Evolutionary conservation across 176 grass and related monocot species (phyloP), one percentile per base, ranked within the genome.

Genomic region (Secale cereale): DNA sequence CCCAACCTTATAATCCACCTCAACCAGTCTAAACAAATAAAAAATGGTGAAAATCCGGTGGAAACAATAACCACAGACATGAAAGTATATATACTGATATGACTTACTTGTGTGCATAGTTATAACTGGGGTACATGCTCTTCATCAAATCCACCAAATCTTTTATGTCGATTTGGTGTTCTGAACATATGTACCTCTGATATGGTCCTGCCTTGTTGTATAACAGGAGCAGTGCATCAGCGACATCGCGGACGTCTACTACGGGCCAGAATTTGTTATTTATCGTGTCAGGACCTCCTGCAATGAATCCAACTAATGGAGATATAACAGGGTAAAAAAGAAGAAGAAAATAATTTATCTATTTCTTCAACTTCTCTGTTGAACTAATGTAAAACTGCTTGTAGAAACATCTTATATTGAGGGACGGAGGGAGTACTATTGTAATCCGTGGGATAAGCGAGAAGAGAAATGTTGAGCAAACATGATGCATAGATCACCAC

Each of bases 231-330:
- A 91, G 41, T 61, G 89, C 89, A 70, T 87, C 81, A 76, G 78
- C 84, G 7, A 91, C 89, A 16, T 94, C 89, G 3, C 89, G 81
- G 20, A 83, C 89, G 79, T 91, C 92, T 43, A 91, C 89, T 65
- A 91, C 23, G 50, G 75, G 67, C 17, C 30, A 69, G 22, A 70
- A 43, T 25, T 68, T 46, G 82, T 94, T 87, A 23, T 87, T 84
- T 66, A 87, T 63, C 20, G n/a, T 48, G 30, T 26, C 50, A 74
- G 80, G 85, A 62, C 68, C 72, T 14, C 74, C 83, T 79, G 36
- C 23, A 63, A 36, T 85, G 26, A 65, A 66, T 22, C 70, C 29
- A 29, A 50, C 35, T 43, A 43, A 63, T 78, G 10, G 28, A 56
- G 27, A 54, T 76, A 75, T 26, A 75, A 16, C 30, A n/a, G 17